Percentiles rank a stretch among this genome's conserved stretches.
phyloP scores from a whole-genome alignment of 2,329 filamentous ascomycete genomes.

The Aspergillus sp. region DNA sequence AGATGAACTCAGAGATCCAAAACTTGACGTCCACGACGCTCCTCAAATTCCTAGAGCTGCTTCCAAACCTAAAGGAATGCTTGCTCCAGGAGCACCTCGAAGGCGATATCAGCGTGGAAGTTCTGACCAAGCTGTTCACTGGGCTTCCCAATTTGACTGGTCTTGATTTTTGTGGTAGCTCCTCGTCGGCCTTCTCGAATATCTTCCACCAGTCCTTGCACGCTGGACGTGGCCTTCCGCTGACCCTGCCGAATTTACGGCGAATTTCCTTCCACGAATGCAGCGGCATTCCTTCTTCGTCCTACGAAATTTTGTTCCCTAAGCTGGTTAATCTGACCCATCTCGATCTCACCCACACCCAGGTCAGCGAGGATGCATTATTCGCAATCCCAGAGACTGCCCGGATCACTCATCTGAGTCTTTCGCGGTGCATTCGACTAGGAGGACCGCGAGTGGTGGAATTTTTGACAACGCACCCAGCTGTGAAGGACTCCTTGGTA shows the following conservation, averaged over 20 bases:
- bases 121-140: slow-evolving; percentile 70
- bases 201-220: slow-evolving; percentile 61
- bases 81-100: slow-evolving; percentile 79
- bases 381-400: slow-evolving; percentile 70
- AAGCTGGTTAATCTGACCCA: slow-evolving; percentile 70
- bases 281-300: slow-evolving; percentile 64
- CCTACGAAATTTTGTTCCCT: slow-evolving; percentile 71
- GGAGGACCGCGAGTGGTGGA: slow-evolving; percentile 66
- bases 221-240: slow-evolving; percentile 46
- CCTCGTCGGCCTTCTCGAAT: slow-evolving; percentile 65
- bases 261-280: slow-evolving; percentile 78
- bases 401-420: slow-evolving; percentile 72
- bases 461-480: slow-evolving; percentile 70
- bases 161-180: slow-evolving; percentile 76
- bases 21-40: slow-evolving; percentile 76
- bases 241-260: slow-evolving; percentile 59
- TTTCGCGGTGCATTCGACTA: slow-evolving; percentile 72
- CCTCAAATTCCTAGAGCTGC: slow-evolving; percentile 67
- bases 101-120: slow-evolving; percentile 67
- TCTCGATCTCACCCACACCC: slow-evolving; percentile 75
- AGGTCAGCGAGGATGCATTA: slow-evolving; percentile 71
- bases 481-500: slow-evolving; percentile 62
- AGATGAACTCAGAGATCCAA: slow-evolving; percentile 71
- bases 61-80: slow-evolving; percentile 74
- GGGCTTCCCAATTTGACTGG: slow-evolving; percentile 64